Conservation (phyloP, 2,329 filamentous ascomycete genomes). For the Arthroderma sp. region DNA sequence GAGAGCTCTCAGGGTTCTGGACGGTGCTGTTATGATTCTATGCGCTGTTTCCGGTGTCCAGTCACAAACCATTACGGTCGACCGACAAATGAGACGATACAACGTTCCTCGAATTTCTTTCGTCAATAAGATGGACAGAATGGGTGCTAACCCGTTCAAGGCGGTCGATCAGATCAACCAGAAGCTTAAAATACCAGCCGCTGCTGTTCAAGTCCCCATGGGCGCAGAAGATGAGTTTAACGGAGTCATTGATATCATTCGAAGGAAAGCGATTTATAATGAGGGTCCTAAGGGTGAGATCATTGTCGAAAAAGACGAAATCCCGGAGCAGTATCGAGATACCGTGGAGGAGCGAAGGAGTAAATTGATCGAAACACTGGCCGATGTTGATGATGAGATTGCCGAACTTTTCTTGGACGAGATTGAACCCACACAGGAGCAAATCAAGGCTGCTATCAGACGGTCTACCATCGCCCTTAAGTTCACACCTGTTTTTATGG, state of each 20-base stretch:
- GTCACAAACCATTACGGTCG: conserved; percentile 94
- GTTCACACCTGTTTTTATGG: conserved; percentile 94
- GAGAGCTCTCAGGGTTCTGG: conserved; percentile 81
- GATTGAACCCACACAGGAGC: conserved; percentile 58
- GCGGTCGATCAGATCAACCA: conserved; percentile 94
- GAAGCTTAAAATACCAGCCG: conserved; percentile 85
- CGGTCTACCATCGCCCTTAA: conserved; percentile 76
- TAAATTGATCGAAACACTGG: conserved; percentile 82
- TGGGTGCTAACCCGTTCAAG: conserved; percentile 97
- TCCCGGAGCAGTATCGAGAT: conserved; percentile 66
- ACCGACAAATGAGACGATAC: conserved; percentile 97
- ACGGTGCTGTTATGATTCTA: conserved; percentile 96
- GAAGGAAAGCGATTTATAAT: conserved; percentile 89
- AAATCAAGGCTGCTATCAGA: conserved; percentile 87
- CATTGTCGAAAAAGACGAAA: conserved; percentile 61
- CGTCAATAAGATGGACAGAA: conserved; percentile 99
- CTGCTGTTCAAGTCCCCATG: conserved; percentile 88
- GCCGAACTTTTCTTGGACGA: conserved; percentile 91
- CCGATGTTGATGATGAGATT: conserved; percentile 96
- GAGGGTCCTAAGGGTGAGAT: conserved; percentile 70
- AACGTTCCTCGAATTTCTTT: conserved; percentile 92
- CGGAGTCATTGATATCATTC: conserved; percentile 82
- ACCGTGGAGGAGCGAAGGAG: conserved; percentile 70
- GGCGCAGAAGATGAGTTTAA: conserved; percentile 82
- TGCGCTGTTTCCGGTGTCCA: conserved; percentile 96